A percentile compares a stretch with the other conserved stretches of the same genome.
Conservation (phyloP, 2,329 filamentous ascomycete species). For the Fonsecaea monophora region DNA sequence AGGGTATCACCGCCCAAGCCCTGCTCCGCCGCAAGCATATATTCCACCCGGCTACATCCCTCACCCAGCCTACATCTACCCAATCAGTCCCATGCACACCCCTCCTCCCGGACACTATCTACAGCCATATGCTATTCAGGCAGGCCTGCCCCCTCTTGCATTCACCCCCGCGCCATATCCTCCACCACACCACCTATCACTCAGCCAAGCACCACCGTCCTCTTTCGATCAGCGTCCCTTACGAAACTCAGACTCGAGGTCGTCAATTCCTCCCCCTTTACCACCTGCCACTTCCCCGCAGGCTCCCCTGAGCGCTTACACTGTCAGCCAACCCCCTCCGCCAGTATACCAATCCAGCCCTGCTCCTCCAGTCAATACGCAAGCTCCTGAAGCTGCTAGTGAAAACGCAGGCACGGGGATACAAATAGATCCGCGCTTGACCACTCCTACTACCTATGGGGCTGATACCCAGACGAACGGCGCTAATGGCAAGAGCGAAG, state of each 20-base stretch:
- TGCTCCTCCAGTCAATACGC: conserved; percentile 40
- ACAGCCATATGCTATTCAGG: conserved; percentile 33
- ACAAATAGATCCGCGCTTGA: conserved; percentile 46
- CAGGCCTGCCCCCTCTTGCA: conserved; percentile 33
- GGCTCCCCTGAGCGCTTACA: conserved; percentile 45
- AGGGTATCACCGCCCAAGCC: conserved; percentile 58
- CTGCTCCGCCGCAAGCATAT: conserved; percentile 50
- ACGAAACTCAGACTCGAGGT: conserved; percentile 43
- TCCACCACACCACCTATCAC: conserved; percentile 31
- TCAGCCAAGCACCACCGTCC: conserved; percentile 38
- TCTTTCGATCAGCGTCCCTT: conserved; percentile 39
- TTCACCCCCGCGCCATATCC: conserved; percentile 30
- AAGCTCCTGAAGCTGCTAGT: conserved; percentile 39
- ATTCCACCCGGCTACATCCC: conserved; percentile 43
- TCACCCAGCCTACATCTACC: conserved; percentile 49
- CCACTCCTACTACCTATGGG: conserved; percentile 26
- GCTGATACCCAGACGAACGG: conserved; percentile 25
- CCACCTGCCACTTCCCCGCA: conserved; percentile 43
- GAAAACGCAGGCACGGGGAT: conserved; percentile 16
- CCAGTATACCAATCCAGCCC: conserved; percentile 28
- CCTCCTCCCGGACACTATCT: conserved; percentile 46
- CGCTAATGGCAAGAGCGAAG: conserved; percentile 16
- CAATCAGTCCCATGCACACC: conserved; percentile 54
- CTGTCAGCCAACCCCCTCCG: conserved; percentile 42
- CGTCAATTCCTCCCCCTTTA: conserved; percentile 47